Base-by-base conservation (phyloP, 2,329 filamentous ascomycete species). In the Clonostachys rosea region DNA sequence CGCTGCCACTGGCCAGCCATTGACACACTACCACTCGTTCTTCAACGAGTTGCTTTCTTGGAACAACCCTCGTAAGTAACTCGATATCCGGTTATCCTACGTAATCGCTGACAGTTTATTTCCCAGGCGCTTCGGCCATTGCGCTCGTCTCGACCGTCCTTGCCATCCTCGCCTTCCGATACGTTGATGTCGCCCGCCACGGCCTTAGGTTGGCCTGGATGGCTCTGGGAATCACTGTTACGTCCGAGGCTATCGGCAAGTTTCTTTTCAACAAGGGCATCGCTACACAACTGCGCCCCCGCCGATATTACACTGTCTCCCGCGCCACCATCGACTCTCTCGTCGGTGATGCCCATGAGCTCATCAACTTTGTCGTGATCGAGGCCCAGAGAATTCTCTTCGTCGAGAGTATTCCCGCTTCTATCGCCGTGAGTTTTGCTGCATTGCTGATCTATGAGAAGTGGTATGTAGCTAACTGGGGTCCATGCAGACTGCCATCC, bases 361-460 rank as follows among this genome's bases (percentile, higher is more conserved):
- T 87, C 50, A 65, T 84, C 68, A 87, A 87, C 74, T 87, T 87
- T 65, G 83, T 87, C 56, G 74, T 86, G 51, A 85, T 87, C 48
- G 84, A 87, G 70, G 71, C 75, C 44, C 84, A 87, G 71, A 77
- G 83, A 51, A 79, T 87, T 54, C 59, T 87, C 48, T 87, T 83
- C 54, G 83, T 76, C 40, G 84, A 87, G 74, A 87, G 86, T 56
- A 64, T 87, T 49, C 65, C 69, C 52, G 76, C 73, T 47, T 86
- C 84, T 18, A 66, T 69, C 57, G 75, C 72, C 55, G 83, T 86
- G 73, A 65, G 82, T 71, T 71, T 20, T 33, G 36, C 9, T 36
- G 34, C 12, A 16, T 16, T 18, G 24, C 24, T 7, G 7, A 30
- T 46, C 40, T 5, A 30, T n/a, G 9, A 30, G 13, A 14, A 44